Evolutionary conservation across 1,284 basidiomycete genomes (phyloP).

Genomic region (Melampsora medusae): DNA sequence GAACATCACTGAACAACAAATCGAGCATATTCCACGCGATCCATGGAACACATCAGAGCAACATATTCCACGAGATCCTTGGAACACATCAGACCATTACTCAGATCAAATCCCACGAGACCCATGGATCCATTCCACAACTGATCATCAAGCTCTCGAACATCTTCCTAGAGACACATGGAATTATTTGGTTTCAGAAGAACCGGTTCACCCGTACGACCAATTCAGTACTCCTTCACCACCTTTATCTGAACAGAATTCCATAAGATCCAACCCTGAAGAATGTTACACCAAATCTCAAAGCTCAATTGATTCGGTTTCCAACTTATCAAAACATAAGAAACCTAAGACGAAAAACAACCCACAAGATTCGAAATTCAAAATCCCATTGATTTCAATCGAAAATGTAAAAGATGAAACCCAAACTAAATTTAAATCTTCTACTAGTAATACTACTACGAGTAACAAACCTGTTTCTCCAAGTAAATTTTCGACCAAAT

Average conservation of each 20-base stretch:
- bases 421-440: neutral
- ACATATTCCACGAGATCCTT: conserved; percentile 23
- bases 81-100: neutral
- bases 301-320: neutral
- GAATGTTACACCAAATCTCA: no score
- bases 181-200: neutral
- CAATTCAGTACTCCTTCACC: no score
- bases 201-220: no score
- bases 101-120: neutral
- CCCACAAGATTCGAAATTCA: neutral
- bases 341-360: no score
- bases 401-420: neutral
- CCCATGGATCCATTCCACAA: neutral
- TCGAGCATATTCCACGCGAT: conserved; percentile 3
- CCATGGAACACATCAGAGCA: conserved; percentile 10
- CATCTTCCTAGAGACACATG: neutral
- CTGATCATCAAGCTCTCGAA: neutral
- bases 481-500: neutral
- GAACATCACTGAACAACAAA: neutral
- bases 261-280: no score
- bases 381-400: neutral
- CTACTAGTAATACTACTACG: neutral
- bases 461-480: neutral
- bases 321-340: neutral
- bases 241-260: no score